Evolutionary conservation across 352 stramenopile species (phyloP).

Genomic region (Phytopythium montanum): DNA sequence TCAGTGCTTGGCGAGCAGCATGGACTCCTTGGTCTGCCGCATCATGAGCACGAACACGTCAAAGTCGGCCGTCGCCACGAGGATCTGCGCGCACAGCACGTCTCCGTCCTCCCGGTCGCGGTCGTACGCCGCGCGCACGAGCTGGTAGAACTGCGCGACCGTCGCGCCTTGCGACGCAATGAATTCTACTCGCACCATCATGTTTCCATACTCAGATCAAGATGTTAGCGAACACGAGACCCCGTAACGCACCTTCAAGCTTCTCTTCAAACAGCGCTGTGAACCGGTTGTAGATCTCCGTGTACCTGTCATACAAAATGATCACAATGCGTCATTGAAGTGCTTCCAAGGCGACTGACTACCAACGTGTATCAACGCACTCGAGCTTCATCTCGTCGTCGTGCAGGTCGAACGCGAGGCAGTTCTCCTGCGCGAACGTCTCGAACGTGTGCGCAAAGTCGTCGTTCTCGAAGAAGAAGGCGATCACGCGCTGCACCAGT

Average conservation of each 20-base stretch:
- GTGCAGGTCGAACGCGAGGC: slow-evolving; percentile 58
- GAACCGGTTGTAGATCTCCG: slow-evolving; percentile 79
- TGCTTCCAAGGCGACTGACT: neutral
- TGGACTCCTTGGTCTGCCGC: slow-evolving; percentile 72
- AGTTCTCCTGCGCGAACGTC: slow-evolving; percentile 60
- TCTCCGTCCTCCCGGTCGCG: slow-evolving; percentile 53
- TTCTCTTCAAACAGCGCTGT: slow-evolving; percentile 70
- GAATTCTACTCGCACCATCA: slow-evolving; percentile 29
- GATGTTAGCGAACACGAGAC: too few species aligned
- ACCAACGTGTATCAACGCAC: slow-evolving; percentile 18
- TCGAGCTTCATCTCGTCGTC: slow-evolving; percentile 81
- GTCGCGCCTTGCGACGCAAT: slow-evolving; percentile 55
- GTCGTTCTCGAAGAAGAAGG: slow-evolving; percentile 81
- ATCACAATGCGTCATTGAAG: neutral
- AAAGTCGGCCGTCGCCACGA: slow-evolving; percentile 74
- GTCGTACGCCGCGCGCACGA: slow-evolving; percentile 54
- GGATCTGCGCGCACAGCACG: slow-evolving; percentile 70
- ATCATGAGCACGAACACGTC: slow-evolving; percentile 84
- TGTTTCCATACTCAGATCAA: neutral
- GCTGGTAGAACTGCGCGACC: slow-evolving; percentile 62
- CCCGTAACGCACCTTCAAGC: slow-evolving; percentile 44
- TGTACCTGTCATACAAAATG: slow-evolving; percentile 42
- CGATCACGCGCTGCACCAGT: slow-evolving; percentile 62
- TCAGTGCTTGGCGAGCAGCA: slow-evolving; percentile 46
- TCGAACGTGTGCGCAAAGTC: slow-evolving; percentile 72